Evolutionary conservation across 2,329 filamentous ascomycete species (phyloP), one percentile per base, ranked within the genome.

Genomic region (Colletotrichum kahawae): DNA sequence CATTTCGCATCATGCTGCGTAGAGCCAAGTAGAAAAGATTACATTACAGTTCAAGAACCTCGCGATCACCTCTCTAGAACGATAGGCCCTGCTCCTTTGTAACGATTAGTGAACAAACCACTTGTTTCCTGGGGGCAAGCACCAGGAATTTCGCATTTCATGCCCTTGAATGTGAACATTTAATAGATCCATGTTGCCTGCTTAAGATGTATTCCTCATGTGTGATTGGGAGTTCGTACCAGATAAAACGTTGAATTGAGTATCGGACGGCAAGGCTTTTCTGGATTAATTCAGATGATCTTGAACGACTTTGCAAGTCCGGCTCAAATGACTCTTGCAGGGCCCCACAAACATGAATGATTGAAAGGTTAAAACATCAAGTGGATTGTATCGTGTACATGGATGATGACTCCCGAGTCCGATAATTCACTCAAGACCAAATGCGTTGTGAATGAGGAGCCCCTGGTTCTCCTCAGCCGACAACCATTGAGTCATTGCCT

Each of bases 1-100:
- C 38, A 12, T n/a, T 0, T 24, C 18, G 38, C 38, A n/a, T 12
- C 5, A 48, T 21, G 18, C 38, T n/a, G 18, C 18, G 38, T 21
- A 48, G 9, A 0, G 38, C 38, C 0, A 0, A 48, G 12, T 48
- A 21, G 38, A 0, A 48, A 48, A n/a, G 0, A 48, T 48, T 0
- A 48, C 18, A 4, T n/a, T 1, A n/a, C 38, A 4, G 12, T 48
- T 10, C 2, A 43, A n/a, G 36, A 3, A 9, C 7, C 36, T 8
- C 16, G 18, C 16, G 0, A 38, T 18, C 36, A 38, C 9, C 38
- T 48, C 9, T 1, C 18, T 48, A 5, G 38, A 43, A 3, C 4
- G 8, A 10, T 33, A 33, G 8, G 8, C 18, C 16, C 38, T 43
- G 2, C 18, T n/a, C 9, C 38, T 48, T n/a, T 48, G 0, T 9